Base-by-base conservation (phyloP, 208 protist species). In the Trypanosoma theileri region DNA sequence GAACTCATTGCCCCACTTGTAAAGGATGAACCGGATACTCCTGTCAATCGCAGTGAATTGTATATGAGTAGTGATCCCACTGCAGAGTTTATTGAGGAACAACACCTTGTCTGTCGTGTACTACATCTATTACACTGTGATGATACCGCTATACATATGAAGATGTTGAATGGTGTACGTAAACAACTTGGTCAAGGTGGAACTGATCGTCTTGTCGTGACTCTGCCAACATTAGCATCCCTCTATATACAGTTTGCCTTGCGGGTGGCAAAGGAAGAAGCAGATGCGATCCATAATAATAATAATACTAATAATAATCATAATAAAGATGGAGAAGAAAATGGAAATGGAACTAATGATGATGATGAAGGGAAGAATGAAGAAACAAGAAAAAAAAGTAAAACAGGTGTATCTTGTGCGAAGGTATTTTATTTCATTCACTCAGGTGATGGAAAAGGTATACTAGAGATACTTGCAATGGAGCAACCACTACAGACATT, bases 51-150 rank as follows among this genome's bases (percentile, higher is more conserved):
- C 16, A 22, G 17, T 14, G 63, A 77, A 12, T 71, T 84, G 35
- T 91, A 82, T 80, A 52, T 50, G 19, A 79, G 79, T 69, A 73
- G 80, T 69, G 73, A 91, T 53, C 56, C 72, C 3, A 28, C 17
- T 19, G 82, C 84, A 60, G 92, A 97, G 62, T 97, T 98, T 57
- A 65, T 67, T 16, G 96, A 97, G 31, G 97, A 98, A 76, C 95
- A 98, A 83, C 79, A 86, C 28, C 69, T 88, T 6, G 88, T 98
- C n/a, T 96, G 94, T 55, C 75, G 86, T 21, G 67, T 97, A 6
- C 54, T 99, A 57, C 94, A 98, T 81, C 62, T 98, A 14, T 80
- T 98, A 28, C 57, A 86, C 35, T 85, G 80, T 68, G 82, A 84
- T 8, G 89, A 97, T 77, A 73, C 85, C 12, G 68, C 84, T 16